Evolutionary conservation across 352 stramenopile species (phyloP).

Genomic region (Phytopythium kandeliae): DNA sequence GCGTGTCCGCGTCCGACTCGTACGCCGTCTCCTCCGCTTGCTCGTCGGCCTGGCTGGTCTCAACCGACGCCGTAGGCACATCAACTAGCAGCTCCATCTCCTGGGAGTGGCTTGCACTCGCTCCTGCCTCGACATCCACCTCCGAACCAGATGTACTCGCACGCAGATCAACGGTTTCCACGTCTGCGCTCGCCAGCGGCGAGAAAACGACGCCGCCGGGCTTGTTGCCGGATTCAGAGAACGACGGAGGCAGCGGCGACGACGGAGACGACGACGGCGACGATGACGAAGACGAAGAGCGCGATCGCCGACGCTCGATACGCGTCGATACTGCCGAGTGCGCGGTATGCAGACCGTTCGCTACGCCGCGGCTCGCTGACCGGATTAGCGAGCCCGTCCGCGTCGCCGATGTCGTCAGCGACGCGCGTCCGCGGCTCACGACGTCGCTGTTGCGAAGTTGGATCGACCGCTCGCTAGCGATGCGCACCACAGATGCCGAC

Average conservation of each 20-base stretch:
- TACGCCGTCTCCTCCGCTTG: conserved; percentile 13
- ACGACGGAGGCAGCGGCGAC: background rate
- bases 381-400: conserved; percentile 42
- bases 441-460: conserved; percentile 25
- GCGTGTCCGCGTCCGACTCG: conserved; percentile 60
- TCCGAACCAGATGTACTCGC: conserved; percentile 7
- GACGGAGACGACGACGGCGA: conserved; percentile 2
- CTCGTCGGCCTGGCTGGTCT: conserved; percentile 1
- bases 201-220: background rate
- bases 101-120: background rate
- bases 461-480: conserved; percentile 25
- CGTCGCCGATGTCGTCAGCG: conserved; percentile 35
- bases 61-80: no score
- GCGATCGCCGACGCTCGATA: conserved; percentile 50
- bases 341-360: conserved; percentile 36
- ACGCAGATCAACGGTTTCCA: conserved; percentile 24
- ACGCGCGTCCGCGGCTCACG: conserved; percentile 46
- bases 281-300: conserved; percentile 3
- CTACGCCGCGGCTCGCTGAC: conserved; percentile 37
- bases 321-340: conserved; percentile 31
- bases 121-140: conserved; percentile 6
- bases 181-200: conserved; percentile 10
- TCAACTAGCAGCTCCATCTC: background rate
- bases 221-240: background rate
- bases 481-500: conserved; percentile 20